Evolutionary conservation across 805 yeast species (phyloP).

Genomic region (Tanozyma kutaoensis): DNA sequence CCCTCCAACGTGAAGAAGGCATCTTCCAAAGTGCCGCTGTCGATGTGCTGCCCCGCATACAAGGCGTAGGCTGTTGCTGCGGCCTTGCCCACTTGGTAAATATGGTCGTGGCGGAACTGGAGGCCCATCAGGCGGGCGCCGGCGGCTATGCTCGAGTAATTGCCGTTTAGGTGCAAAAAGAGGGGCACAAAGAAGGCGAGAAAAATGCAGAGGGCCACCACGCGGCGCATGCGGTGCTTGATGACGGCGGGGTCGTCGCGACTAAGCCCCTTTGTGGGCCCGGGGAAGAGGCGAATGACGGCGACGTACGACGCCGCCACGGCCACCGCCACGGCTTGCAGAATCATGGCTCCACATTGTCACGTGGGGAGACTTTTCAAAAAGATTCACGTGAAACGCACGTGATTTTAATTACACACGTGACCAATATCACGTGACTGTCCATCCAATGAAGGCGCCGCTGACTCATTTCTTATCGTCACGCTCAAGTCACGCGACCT

Average conservation of each 20-base stretch:
- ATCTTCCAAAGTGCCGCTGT: too few species aligned
- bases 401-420: not conserved
- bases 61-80: too few species aligned
- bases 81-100: too few species aligned
- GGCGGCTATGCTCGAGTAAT: too few species aligned
- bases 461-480: not conserved
- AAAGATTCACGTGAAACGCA: not conserved
- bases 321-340: too few species aligned
- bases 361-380: not conserved
- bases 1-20: constrained; percentile 24
- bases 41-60: too few species aligned
- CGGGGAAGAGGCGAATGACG: constrained; percentile 21
- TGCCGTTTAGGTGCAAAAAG: too few species aligned
- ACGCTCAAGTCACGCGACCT: not conserved
- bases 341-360: too few species aligned
- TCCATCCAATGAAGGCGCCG: not conserved
- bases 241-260: constrained; percentile 34
- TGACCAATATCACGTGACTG: not conserved
- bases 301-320: constrained; percentile 35
- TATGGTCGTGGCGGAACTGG: too few species aligned
- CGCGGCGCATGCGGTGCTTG: constrained; percentile 23
- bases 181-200: too few species aligned
- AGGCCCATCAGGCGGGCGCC: too few species aligned
- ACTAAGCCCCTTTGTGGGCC: constrained; percentile 6
- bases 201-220: constrained; percentile 19